These are phyloP conservation scores for Astrothelium subdiscretum DNA, from an alignment of 495 filamentous ascomycete genomes.

Conservation along the genomic window DNA sequence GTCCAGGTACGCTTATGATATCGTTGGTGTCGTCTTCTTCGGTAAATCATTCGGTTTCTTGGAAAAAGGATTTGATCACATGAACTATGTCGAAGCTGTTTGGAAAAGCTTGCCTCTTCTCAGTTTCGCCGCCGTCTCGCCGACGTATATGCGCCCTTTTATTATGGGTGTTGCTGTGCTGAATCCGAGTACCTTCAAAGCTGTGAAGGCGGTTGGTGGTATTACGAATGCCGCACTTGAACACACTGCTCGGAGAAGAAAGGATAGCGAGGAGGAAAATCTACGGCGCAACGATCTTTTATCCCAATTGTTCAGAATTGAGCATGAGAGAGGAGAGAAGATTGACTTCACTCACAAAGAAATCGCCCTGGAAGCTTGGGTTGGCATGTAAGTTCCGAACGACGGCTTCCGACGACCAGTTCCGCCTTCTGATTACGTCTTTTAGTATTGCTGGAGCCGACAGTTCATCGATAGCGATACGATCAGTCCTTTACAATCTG, in stretches of 20 bases:
- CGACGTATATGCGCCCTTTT: constrained; percentile 4
- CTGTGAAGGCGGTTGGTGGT: constrained; percentile 15
- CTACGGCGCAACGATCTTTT: constrained; percentile 21
- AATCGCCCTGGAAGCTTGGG: neutral
- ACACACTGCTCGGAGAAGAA: constrained; percentile 22
- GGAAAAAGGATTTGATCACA: constrained; percentile 22
- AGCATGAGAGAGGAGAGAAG: constrained; percentile 18
- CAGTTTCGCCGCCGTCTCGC: constrained; percentile 24
- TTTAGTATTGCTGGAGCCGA: constrained; percentile 26
- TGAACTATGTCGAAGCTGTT: constrained; percentile 17
- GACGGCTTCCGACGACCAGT: constrained; percentile 4
- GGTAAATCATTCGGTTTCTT: constrained; percentile 24
- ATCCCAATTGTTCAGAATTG: constrained; percentile 15
- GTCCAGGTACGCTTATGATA: constrained; percentile 35
- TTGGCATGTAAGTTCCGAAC: neutral
- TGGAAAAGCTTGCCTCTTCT: constrained; percentile 14
- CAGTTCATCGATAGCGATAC: constrained; percentile 23
- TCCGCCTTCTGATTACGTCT: constrained; percentile 14
- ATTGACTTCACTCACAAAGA: constrained; percentile 12
- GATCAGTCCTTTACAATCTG: constrained; percentile 25
- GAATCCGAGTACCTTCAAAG: neutral
- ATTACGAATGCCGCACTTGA: constrained; percentile 17
- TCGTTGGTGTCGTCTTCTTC: constrained; percentile 26
- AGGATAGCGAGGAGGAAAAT: constrained; percentile 15
- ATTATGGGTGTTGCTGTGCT: neutral